These are phyloP conservation scores for Martensiomyces pterosporus DNA, from an alignment of 192 early-diverging fungal species.

Conservation along the genomic window DNA sequence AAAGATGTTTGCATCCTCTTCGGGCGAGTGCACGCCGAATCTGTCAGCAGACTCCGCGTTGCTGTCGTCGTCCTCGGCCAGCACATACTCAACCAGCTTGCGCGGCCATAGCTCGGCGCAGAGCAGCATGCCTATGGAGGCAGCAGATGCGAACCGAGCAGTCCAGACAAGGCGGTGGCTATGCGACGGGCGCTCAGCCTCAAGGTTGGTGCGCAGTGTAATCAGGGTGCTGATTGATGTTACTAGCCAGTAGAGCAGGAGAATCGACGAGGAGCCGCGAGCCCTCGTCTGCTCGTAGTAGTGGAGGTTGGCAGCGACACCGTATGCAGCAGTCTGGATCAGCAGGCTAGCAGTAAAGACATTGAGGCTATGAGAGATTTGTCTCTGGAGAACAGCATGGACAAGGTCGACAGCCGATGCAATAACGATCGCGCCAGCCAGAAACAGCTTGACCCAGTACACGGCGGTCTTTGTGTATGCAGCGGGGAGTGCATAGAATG, in stretches of 20 bases:
- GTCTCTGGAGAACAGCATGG: neutral
- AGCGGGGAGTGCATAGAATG: neutral
- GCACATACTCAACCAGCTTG: conserved; percentile 10
- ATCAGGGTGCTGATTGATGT: conserved; percentile 7
- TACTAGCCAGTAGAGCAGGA: conserved; percentile 36
- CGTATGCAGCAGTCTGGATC: conserved; percentile 6
- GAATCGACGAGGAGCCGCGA: conserved; percentile 12
- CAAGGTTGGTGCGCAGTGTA: conserved; percentile 14
- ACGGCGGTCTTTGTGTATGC: conserved; percentile 1
- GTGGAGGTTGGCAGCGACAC: conserved; percentile 8
- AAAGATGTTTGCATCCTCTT: conserved; percentile 77
- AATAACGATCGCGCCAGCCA: conserved; percentile 5
- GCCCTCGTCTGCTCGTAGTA: conserved; percentile 23
- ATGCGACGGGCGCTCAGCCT: neutral
- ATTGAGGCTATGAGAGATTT: neutral
- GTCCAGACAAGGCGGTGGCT: neutral
- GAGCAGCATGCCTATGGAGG: conserved; percentile 12
- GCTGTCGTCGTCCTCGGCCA: conserved; percentile 7
- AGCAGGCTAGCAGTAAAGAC: conserved; percentile 12
- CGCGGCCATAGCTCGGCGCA: conserved; percentile 23
- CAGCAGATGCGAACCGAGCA: neutral
- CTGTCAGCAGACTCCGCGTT: neutral
- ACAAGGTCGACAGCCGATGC: conserved; percentile 9
- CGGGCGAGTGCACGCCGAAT: conserved; percentile 53
- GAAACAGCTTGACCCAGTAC: conserved; percentile 14